Percentiles rank a stretch among this genome's conserved stretches.
Evolutionary conservation across 805 yeast species (phyloP).

Genomic region (Zygoascus biomembranicola): DNA sequence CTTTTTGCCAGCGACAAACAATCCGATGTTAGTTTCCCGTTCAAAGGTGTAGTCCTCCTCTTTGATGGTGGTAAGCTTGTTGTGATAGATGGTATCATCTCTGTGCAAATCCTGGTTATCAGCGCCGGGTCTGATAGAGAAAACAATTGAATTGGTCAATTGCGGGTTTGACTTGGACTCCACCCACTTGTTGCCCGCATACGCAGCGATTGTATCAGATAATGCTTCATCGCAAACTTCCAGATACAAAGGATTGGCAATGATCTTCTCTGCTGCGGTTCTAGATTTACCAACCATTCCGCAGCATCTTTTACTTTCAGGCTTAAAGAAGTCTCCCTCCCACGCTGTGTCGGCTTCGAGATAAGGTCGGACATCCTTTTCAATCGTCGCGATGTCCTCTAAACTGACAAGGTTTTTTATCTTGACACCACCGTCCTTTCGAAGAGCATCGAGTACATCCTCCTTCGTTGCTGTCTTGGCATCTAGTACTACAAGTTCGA

Average conservation of each 20-base stretch:
- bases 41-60: neutral
- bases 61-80: neutral
- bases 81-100: slow-evolving; percentile 2
- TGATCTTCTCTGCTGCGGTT: slow-evolving; percentile 1
- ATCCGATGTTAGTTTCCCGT: slow-evolving; percentile 1
- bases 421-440: slow-evolving; percentile 4
- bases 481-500: neutral
- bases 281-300: slow-evolving; percentile 3
- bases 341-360: slow-evolving; percentile 3
- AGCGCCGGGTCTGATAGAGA: slow-evolving; percentile 7
- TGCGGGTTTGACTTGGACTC: slow-evolving; percentile 1
- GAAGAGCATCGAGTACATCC: neutral
- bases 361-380: slow-evolving; percentile 4
- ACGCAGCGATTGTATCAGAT: neutral
- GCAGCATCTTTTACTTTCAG: slow-evolving; percentile 2
- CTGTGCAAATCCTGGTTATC: slow-evolving; percentile 2
- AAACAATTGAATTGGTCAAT: neutral
- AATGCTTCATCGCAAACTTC: neutral
- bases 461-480: neutral
- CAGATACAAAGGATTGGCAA: neutral
- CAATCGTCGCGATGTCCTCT: slow-evolving; percentile 2
- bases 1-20: slow-evolving; percentile 3
- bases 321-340: slow-evolving; percentile 4
- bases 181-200: neutral
- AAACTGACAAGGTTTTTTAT: slow-evolving; percentile 3